Evolutionary conservation across 805 yeast species (phyloP), one percentile per base, ranked within the genome.

Genomic region (Saccharomycopsis sp.): DNA sequence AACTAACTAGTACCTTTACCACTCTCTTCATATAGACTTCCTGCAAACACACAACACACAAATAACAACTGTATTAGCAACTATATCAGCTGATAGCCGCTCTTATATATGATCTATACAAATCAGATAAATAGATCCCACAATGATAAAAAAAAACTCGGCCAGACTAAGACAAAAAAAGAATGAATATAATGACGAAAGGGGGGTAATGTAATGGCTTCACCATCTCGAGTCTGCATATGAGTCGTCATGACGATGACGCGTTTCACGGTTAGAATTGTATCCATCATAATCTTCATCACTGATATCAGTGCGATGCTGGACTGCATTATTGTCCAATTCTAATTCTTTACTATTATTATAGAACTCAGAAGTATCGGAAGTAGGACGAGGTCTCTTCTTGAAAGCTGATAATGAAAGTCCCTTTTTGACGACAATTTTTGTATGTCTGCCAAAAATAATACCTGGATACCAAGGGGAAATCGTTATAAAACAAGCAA

Each of bases 391-490:
- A 12, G 9, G 9, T 29, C 12, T 29, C 12, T 12, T 29, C 38
- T 29, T 29, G 38, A 12, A 5, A 19, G 5, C 8, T 5, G 38
- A 12, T 12, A 29, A 51, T 15, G 20, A 15, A 22, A 51, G 3
- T 3, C 24, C n/a, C 58, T 61, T 61, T 53, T 57, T 54, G 17
- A 61, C 68, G 24, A 66, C 66, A 34, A 72, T 67, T 1, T 61
- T 44, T 3, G 54, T 56, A 5, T 57, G 41, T 60, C 71, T 68
- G n/a, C 75, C 75, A 65, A 82, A 79, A 1, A 81, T 80, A 42
- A 78, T 66, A 0, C 87, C 88, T 0, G 96, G 96, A 67, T 86
- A 85, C 67, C 79, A 75, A 1, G 80, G 68, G n/a, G 55, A 15
- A 0, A 87, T 73, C 66, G 83, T 69, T 2, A 75, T 67, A 2